A percentile compares a stretch with the other conserved stretches of the same genome.
phyloP scores from a whole-genome alignment of 2,329 filamentous ascomycete genomes.

The Cercospora canescens region DNA sequence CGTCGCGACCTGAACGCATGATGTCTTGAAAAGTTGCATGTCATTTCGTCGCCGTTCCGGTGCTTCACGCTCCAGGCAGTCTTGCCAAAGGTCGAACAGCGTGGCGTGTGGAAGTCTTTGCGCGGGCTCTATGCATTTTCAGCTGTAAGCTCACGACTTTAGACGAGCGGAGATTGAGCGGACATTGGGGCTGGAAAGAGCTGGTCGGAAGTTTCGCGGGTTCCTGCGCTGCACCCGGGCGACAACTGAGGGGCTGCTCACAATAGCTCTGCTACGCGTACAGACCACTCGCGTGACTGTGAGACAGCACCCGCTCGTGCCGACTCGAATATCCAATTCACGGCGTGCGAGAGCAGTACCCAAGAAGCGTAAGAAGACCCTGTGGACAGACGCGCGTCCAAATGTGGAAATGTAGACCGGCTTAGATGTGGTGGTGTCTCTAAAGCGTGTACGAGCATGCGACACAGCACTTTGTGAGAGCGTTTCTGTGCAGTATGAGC shows the following conservation, averaged over 20 bases:
- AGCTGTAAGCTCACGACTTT: neutral
- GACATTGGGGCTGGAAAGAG: neutral
- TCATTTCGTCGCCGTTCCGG: neutral
- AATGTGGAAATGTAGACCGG: conserved; percentile 2
- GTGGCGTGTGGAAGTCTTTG: neutral
- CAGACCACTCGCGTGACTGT: neutral
- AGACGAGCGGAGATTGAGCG: neutral
- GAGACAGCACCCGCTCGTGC: neutral
- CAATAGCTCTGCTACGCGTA: neutral
- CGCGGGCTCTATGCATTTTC: neutral
- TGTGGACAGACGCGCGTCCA: neutral
- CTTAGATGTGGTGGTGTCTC: no score
- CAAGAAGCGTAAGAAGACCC: conserved; percentile 3
- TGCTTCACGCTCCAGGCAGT: neutral
- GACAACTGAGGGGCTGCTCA: neutral
- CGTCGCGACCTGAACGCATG: neutral
- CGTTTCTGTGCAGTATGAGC: neutral
- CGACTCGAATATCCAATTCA: neutral
- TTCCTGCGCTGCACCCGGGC: neutral
- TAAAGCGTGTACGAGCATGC: no score
- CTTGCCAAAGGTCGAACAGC: neutral
- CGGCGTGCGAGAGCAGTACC: neutral
- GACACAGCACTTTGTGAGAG: neutral
- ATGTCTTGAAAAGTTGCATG: neutral
- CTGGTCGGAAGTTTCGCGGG: neutral